phyloP scores from a whole-genome alignment of 2,329 filamentous ascomycete genomes.

The Neopestalotiopsis sp. region DNA sequence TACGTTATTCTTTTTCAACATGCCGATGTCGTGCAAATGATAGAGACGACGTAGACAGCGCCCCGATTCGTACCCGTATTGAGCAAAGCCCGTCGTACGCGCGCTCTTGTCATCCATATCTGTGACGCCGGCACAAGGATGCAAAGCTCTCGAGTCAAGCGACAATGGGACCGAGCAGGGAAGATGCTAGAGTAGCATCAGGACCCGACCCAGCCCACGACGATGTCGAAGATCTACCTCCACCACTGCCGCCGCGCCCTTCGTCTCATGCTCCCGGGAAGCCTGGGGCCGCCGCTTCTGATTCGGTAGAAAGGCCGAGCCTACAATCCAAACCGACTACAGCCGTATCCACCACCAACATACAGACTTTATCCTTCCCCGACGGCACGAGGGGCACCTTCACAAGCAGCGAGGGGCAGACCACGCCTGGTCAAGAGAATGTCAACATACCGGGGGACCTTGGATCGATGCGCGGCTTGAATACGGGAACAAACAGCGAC shows the following conservation, averaged over 20 bases:
- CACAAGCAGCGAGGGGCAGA: constrained; percentile 44
- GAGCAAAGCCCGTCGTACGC: not conserved
- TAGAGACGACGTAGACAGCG: not conserved
- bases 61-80: not conserved
- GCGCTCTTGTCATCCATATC: not conserved
- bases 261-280: constrained; percentile 20
- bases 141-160: constrained; percentile 19
- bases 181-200: constrained; percentile 36
- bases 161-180: constrained; percentile 32
- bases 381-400: constrained; percentile 73
- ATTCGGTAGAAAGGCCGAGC: constrained; percentile 37
- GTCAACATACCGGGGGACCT: constrained; percentile 35
- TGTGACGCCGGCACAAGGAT: constrained; percentile 15
- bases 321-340: constrained; percentile 76
- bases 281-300: constrained; percentile 31
- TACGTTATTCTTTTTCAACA: not conserved
- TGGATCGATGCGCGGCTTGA: constrained; percentile 28
- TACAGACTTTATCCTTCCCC: constrained; percentile 76
- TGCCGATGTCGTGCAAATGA: not conserved
- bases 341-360: constrained; percentile 80
- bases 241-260: constrained; percentile 61
- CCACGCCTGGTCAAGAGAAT: constrained; percentile 30
- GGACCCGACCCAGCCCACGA: constrained; percentile 22
- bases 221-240: constrained; percentile 47
- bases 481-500: constrained; percentile 45